Evolutionary conservation across 805 yeast species (phyloP).

Genomic region (Henningerozyma blattae): DNA sequence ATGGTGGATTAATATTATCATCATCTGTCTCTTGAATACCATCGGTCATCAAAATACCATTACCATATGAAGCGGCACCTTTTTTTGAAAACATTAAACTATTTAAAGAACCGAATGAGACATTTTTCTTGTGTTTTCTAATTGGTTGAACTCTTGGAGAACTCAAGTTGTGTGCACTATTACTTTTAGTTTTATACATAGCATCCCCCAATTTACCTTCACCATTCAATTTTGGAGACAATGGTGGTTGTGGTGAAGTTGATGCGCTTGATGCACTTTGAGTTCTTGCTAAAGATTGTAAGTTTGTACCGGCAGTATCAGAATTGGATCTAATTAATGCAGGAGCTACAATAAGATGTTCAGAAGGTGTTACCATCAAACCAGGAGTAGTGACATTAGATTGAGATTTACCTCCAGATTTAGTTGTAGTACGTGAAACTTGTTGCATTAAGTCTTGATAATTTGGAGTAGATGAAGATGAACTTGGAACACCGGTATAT

Average conservation of each 20-base stretch:
- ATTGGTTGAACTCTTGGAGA: slow-evolving; percentile 16
- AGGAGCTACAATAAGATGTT: neutral
- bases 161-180: slow-evolving; percentile 14
- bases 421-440: slow-evolving; percentile 3
- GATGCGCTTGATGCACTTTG: neutral
- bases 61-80: slow-evolving; percentile 11
- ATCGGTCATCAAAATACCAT: slow-evolving; percentile 19
- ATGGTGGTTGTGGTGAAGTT: neutral
- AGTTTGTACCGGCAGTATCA: neutral
- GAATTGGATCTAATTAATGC: neutral
- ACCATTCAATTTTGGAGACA: no score
- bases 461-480: slow-evolving; percentile 5
- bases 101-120: slow-evolving; percentile 24
- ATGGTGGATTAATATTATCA: slow-evolving; percentile 7
- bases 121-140: slow-evolving; percentile 24
- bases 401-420: slow-evolving; percentile 3
- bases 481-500: neutral
- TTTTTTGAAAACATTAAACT: slow-evolving; percentile 25
- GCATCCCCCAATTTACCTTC: slow-evolving; percentile 1
- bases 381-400: slow-evolving; percentile 4
- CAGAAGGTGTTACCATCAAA: neutral
- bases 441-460: slow-evolving; percentile 2
- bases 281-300: neutral
- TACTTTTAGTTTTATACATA: slow-evolving; percentile 14
- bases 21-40: slow-evolving; percentile 20